phyloP scores from a whole-genome alignment of 495 filamentous ascomycete species.

The Cercophora scortea region DNA sequence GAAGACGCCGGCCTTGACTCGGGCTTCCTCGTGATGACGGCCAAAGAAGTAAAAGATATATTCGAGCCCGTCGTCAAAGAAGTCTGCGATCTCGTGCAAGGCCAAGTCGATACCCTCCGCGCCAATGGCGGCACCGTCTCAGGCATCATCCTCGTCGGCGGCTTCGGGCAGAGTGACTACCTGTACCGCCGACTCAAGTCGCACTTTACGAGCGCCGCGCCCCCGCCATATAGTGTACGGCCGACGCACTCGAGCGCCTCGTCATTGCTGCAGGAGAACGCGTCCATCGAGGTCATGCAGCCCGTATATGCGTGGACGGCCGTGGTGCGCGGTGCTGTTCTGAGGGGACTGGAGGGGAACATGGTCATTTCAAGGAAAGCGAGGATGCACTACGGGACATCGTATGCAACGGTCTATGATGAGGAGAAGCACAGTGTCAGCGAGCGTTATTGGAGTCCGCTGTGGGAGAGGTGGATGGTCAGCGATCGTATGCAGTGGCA shows the following conservation, averaged over 20 bases:
- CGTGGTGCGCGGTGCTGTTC: conserved; percentile 60
- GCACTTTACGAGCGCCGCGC: conserved; percentile 56
- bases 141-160: conserved; percentile 61
- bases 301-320: conserved; percentile 71
- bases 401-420: conserved; percentile 68
- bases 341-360: conserved; percentile 61
- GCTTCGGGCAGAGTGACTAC: conserved; percentile 62
- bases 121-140: conserved; percentile 56
- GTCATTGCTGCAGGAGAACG: conserved; percentile 28
- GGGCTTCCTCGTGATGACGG: conserved; percentile 58
- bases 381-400: conserved; percentile 70
- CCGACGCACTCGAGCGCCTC: conserved; percentile 46
- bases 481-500: conserved; percentile 76
- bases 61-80: conserved; percentile 61
- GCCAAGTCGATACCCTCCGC: conserved; percentile 52
- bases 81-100: conserved; percentile 52
- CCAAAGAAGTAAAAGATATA: conserved; percentile 51
- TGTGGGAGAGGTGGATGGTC: conserved; percentile 79
- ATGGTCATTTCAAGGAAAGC: conserved; percentile 61
- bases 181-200: conserved; percentile 56
- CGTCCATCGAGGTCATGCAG: conserved; percentile 63
- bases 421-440: conserved; percentile 56
- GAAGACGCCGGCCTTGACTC: conserved; percentile 52
- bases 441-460: conserved; percentile 65
- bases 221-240: conserved; percentile 58